These are phyloP conservation scores for Rhodosporidiobolus odoratus DNA, from an alignment of 768 basidiomycete genomes.

Conservation along the genomic window DNA sequence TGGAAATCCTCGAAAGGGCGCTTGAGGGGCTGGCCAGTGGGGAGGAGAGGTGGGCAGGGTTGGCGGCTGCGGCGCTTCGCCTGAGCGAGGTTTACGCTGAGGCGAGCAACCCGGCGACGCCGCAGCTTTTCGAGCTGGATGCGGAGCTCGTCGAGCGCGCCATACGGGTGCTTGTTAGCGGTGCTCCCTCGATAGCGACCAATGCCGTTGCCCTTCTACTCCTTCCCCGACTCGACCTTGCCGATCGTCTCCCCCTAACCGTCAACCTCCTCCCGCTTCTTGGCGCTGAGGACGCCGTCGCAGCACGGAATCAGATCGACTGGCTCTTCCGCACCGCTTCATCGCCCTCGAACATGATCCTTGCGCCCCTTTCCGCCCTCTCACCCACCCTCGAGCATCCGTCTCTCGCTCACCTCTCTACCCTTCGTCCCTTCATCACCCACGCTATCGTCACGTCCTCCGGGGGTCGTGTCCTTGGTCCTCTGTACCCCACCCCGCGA, in stretches of 20 bases:
- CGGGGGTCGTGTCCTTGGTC: slow-evolving; percentile 22
- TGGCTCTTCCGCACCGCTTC: not conserved
- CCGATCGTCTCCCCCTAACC: not conserved
- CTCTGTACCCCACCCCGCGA: slow-evolving; percentile 46
- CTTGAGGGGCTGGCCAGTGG: not conserved
- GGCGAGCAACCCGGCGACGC: slow-evolving; percentile 6
- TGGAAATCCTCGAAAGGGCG: not conserved
- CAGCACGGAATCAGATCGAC: slow-evolving; percentile 50
- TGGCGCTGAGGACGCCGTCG: slow-evolving; percentile 50
- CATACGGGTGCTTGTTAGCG: not conserved
- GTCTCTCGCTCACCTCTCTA: not conserved
- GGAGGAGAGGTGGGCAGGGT: slow-evolving; percentile 10
- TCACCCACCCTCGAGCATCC: slow-evolving; percentile 10
- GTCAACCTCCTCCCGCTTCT: slow-evolving; percentile 14
- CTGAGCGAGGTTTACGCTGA: slow-evolving; percentile 26
- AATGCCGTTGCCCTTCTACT: slow-evolving; percentile 1
- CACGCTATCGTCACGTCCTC: slow-evolving; percentile 23
- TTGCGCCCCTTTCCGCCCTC: not conserved
- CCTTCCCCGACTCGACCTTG: not conserved
- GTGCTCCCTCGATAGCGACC: fast-evolving
- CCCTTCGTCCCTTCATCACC: slow-evolving; percentile 24
- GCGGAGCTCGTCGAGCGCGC: not conserved
- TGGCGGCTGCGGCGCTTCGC: slow-evolving; percentile 12
- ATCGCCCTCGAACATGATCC: no score
- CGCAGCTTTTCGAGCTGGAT: slow-evolving; percentile 14